A percentile compares a stretch with the other conserved stretches of the same genome.
These are phyloP conservation scores for Sanghuangporus baumii DNA, from an alignment of 1,284 basidiomycete species.

Conservation along the genomic window DNA sequence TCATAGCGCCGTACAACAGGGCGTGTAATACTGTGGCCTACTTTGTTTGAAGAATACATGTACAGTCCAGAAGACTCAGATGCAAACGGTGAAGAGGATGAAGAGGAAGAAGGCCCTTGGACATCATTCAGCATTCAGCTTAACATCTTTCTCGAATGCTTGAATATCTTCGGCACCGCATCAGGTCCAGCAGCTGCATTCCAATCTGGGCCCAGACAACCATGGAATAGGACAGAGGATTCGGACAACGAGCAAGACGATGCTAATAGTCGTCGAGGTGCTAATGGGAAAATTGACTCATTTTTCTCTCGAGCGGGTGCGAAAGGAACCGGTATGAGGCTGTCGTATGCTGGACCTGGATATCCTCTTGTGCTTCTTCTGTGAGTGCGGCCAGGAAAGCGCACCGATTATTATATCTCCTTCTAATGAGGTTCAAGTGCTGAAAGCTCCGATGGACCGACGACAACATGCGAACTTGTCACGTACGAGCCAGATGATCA, in stretches of 20 bases:
- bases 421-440: slow-evolving; percentile 42
- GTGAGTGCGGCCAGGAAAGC: slow-evolving; percentile 43
- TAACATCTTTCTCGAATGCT: slow-evolving; percentile 43
- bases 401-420: not conserved
- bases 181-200: slow-evolving; percentile 17
- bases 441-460: slow-evolving; percentile 79
- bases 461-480: slow-evolving; percentile 83
- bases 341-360: slow-evolving; percentile 78
- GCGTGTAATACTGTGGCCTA: slow-evolving; percentile 41
- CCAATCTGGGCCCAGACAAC: slow-evolving; percentile 1
- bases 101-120: slow-evolving; percentile 16
- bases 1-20: slow-evolving; percentile 26
- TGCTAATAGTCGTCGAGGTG: slow-evolving; percentile 16
- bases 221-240: slow-evolving; percentile 12
- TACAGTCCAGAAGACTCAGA: slow-evolving; percentile 27
- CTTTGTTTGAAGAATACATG: slow-evolving; percentile 37
- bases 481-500: slow-evolving; percentile 82
- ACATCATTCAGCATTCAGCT: slow-evolving; percentile 43
- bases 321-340: slow-evolving; percentile 76
- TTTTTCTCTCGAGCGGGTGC: slow-evolving; percentile 47
- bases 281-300: slow-evolving; percentile 37
- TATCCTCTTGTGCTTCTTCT: slow-evolving; percentile 76
- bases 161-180: slow-evolving; percentile 54
- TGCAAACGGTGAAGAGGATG: slow-evolving; percentile 19
- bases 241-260: slow-evolving; percentile 16